Evolutionary conservation across 768 basidiomycete species (phyloP).

Genomic region (Austroboletus festivus): DNA sequence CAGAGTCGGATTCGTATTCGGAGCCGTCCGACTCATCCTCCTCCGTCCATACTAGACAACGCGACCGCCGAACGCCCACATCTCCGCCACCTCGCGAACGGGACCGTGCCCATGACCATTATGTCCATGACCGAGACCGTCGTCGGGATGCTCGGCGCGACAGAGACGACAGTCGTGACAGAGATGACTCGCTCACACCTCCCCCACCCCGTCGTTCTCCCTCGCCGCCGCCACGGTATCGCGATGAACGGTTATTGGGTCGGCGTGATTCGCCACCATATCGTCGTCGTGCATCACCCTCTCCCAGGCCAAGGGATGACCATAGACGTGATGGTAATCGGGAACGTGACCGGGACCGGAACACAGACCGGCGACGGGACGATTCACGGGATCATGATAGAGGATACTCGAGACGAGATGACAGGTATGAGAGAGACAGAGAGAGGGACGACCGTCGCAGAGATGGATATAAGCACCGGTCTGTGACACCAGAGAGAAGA

Average conservation of each 20-base stretch:
- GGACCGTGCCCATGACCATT: conserved; percentile 22
- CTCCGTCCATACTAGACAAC: conserved; percentile 33
- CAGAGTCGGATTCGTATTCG: conserved; percentile 40
- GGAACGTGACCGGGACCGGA: conserved; percentile 21
- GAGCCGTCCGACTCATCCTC: conserved; percentile 36
- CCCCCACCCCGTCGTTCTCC: conserved; percentile 30
- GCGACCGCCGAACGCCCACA: conserved; percentile 29
- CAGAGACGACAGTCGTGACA: conserved; percentile 18
- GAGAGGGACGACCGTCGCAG: conserved; percentile 11
- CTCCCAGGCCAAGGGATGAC: conserved; percentile 21
- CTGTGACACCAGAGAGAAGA: conserved; percentile 26
- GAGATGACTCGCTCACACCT: conserved; percentile 34
- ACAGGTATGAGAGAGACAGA: conserved; percentile 21
- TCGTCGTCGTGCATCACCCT: conserved; percentile 21
- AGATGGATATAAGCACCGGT: conserved; percentile 17
- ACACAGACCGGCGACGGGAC: conserved; percentile 25
- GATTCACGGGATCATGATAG: conserved; percentile 25
- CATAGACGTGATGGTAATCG: conserved; percentile 18
- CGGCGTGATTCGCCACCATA: conserved; percentile 26
- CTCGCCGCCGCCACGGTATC: conserved; percentile 27
- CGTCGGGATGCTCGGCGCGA: conserved; percentile 14
- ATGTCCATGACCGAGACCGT: conserved; percentile 17
- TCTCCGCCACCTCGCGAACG: conserved; percentile 34
- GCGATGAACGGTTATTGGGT: conserved; percentile 20
- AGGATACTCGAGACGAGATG: conserved; percentile 17